Percentiles rank a stretch among this genome's conserved stretches.
Conservation (phyloP, 73 alveolate species). For the Paramecium primaurelia region DNA sequence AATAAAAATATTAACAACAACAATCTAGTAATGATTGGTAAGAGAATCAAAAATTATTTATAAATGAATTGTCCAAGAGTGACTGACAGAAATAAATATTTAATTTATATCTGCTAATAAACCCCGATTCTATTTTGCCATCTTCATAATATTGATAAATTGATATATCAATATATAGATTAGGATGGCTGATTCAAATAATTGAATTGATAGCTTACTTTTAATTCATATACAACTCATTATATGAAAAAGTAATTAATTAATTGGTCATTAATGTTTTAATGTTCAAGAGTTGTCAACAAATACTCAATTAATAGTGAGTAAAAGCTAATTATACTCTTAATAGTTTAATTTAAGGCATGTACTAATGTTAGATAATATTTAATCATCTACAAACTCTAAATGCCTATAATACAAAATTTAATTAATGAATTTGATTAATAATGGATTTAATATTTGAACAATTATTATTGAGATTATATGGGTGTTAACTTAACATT, state of each 20-base stretch:
- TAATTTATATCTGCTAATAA: neutral
- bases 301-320: constrained; percentile 8
- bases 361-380: neutral
- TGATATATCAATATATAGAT: neutral
- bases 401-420: neutral
- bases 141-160: neutral
- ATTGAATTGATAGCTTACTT: neutral
- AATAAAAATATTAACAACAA: neutral
- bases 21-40: neutral
- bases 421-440: neutral
- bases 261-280: neutral
- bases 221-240: too few relatives aligned
- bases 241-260: neutral
- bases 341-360: neutral
- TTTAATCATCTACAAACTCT: neutral
- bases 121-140: constrained; percentile 7
- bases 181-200: neutral
- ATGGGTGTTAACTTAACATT: neutral
- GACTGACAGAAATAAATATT: constrained; percentile 14
- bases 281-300: neutral
- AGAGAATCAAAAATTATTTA: neutral
- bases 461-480: neutral
- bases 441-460: neutral
- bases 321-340: neutral
- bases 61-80: neutral